Base-by-base conservation (phyloP, 2,329 filamentous ascomycete species). In the Apiospora arundinis region DNA sequence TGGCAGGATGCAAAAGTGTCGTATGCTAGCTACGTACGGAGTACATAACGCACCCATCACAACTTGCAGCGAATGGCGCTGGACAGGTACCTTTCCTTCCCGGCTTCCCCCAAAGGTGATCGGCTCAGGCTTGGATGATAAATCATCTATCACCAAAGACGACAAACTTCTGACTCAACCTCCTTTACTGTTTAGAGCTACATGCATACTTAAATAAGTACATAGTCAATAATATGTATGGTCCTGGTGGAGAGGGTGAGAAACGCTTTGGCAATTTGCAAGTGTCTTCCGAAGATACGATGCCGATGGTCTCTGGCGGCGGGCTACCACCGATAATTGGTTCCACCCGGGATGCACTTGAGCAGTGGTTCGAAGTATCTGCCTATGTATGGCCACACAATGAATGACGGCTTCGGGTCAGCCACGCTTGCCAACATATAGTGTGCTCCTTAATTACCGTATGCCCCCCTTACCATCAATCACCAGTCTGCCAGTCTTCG, bases 201-300 rank as follows among this genome's bases (percentile, higher is more conserved):
- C 49, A 9, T 32, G 49, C 49, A 56, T 52, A 23, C n/a, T n/a
- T n/a, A n/a, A n/a, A n/a, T n/a, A n/a, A n/a, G n/a, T n/a, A n/a
- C n/a, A 49, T 56, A 56, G 49, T 56, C 49, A 56, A 56, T 56
- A 56, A 56, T 32, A 32, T 56, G 49, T 32, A 32, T 56, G 49
- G 49, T 28, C 49, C 49, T 18, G 25, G 49, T 56, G 49, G 49
- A 16, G 42, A 45, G 49, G 46, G n/a, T 4, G 48, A 8, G 49
- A 21, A 32, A 28, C 49, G 6, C 25, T 56, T 28, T 16, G n/a
- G 12, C 25, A 52, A 52, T 28, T 52, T 52, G 23, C 12, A 52
- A 52, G 49, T 52, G 48, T n/a, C 11, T 52, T n/a, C 48, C 11
- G 49, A 52, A 25, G 28, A 16, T 16, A 56, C 18, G 25, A 21